A percentile compares a stretch with the other conserved stretches of the same genome.
These are phyloP conservation scores for Ambrosia trifida DNA, from an alignment of 129 eudicot genomes.

Conservation along the genomic window DNA sequence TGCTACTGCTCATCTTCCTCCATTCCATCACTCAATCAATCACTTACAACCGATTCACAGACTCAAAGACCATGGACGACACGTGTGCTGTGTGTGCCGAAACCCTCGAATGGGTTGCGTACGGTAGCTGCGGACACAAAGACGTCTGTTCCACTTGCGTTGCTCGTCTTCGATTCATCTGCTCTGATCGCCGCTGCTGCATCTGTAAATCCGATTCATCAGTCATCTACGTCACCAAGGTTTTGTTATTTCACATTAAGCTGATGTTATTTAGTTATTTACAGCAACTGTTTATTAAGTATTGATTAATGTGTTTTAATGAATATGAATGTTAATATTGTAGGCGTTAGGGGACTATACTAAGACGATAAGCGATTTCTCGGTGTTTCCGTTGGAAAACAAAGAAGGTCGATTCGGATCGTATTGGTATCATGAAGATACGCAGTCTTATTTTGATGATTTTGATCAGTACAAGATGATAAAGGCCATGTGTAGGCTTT, in stretches of 20 bases:
- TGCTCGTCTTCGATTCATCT: slow-evolving; percentile 89
- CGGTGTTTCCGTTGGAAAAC: slow-evolving; percentile 56
- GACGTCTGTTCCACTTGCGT: slow-evolving; percentile 97
- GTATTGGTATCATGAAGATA: slow-evolving; percentile 95
- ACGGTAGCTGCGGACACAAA: slow-evolving; percentile 91
- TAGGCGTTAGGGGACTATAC: slow-evolving; percentile 97
- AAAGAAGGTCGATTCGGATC: slow-evolving; percentile 73
- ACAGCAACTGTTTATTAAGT: too few species aligned
- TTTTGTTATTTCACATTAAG: too few species aligned
- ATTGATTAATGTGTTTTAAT: too few species aligned
- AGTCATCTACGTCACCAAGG: slow-evolving; percentile 82
- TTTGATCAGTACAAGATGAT: slow-evolving; percentile 89
- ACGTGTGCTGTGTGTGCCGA: slow-evolving; percentile 98
- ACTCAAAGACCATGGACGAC: slow-evolving; percentile 61
- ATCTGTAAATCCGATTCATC: slow-evolving; percentile 79
- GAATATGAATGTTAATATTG: too few species aligned
- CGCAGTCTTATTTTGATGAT: slow-evolving; percentile 90
- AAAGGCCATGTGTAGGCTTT: slow-evolving; percentile 94
- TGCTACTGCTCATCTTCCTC: slow-evolving; percentile 10
- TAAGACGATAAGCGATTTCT: slow-evolving; percentile 60
- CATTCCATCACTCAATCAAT: slow-evolving; percentile 11
- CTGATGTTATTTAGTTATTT: too few species aligned
- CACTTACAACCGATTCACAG: slow-evolving; percentile 11
- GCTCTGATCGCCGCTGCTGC: slow-evolving; percentile 89
- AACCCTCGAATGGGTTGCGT: slow-evolving; percentile 91